A percentile compares a stretch with the other conserved stretches of the same genome.
phyloP scores from a whole-genome alignment of 73 alveolate genomes.

The Tetrahymena elliotti region DNA sequence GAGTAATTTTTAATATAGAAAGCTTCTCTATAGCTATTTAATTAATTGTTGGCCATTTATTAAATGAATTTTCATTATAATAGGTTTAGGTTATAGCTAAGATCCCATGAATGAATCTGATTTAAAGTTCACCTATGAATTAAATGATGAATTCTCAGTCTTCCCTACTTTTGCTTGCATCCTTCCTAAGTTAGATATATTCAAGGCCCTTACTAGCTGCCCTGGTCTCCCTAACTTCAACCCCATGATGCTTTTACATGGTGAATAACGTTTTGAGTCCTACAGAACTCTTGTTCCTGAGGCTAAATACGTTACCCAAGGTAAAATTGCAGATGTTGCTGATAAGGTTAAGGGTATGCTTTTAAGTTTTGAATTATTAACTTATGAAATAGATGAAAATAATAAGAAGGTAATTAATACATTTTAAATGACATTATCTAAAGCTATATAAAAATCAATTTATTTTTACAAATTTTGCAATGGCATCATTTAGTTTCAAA shows the following conservation, averaged over 20 bases:
- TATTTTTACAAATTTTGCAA: no score
- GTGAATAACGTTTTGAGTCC: slow-evolving; percentile 65
- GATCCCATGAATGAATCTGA: slow-evolving; percentile 72
- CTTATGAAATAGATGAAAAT: slow-evolving; percentile 21
- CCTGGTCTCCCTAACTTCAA: slow-evolving; percentile 82
- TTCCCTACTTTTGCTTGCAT: slow-evolving; percentile 67
- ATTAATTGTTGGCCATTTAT: background rate
- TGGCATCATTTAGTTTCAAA: no score
- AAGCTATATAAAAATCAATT: no score
- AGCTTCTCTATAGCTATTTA: background rate
- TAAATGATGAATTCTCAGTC: slow-evolving; percentile 49
- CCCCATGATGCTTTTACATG: slow-evolving; percentile 88
- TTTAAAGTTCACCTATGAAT: slow-evolving; percentile 67
- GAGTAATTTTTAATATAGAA: background rate
- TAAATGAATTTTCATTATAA: background rate
- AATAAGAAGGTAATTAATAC: background rate
- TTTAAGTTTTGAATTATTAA: slow-evolving; percentile 28
- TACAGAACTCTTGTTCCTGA: slow-evolving; percentile 55
- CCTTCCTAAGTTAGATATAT: slow-evolving; percentile 43
- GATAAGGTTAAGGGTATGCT: slow-evolving; percentile 81
- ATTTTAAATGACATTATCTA: no score
- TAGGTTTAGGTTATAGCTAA: slow-evolving; percentile 58
- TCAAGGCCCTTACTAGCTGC: slow-evolving; percentile 48
- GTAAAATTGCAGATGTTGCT: slow-evolving; percentile 53
- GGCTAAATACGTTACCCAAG: slow-evolving; percentile 23